Base-by-base conservation (phyloP, 441 rosid species). In the Erysimum pusillum region DNA sequence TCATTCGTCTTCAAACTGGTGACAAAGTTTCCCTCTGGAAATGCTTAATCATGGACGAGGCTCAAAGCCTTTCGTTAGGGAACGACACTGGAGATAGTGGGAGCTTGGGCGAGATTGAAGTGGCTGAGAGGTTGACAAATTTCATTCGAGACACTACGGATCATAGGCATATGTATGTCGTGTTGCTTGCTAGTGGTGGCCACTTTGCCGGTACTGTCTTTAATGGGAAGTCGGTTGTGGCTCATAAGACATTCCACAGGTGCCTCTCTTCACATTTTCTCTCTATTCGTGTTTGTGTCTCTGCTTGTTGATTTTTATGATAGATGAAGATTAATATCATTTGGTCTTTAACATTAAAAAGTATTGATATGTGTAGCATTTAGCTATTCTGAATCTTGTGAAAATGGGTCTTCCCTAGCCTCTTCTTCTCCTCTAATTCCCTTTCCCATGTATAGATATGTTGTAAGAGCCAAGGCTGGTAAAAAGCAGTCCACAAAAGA, bases 381-480 rank as follows among this genome's bases (percentile, higher is more conserved):
- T 36, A 25, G 31, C 22, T 53, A 42, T 64, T 44, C 38, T 48
- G 1, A 5, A 18, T 75, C 61, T 68, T 49, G 9, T 38, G 54
- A 17, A 36, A 67, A 67, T 67, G 34, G 62, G 53, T 31, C 63
- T 65, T 57, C 57, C 49, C 9, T 48, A 57, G 17, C 31, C 44
- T 68, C 38, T 44, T 54, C 51, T 25, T 61, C 3, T 71, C 63
- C 25, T 36, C 57, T 65, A 36, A 44, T 11, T 44, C 51, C 59
- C 60, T 69, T 51, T 38, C 73, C 80, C 51, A 74, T 73, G 36
- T 82, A 52, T 76, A 95, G 99, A 82, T 96, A 96, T 62, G 97
- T 93, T 38, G 97, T 96, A 73, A 87, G 99, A 85, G 98, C 98
- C 71, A 96, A 88, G 92, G 96, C 99, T 73, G 99, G 99, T 57